phyloP scores from a whole-genome alignment of 179 eudicot species.

The Actinidia arguta region DNA sequence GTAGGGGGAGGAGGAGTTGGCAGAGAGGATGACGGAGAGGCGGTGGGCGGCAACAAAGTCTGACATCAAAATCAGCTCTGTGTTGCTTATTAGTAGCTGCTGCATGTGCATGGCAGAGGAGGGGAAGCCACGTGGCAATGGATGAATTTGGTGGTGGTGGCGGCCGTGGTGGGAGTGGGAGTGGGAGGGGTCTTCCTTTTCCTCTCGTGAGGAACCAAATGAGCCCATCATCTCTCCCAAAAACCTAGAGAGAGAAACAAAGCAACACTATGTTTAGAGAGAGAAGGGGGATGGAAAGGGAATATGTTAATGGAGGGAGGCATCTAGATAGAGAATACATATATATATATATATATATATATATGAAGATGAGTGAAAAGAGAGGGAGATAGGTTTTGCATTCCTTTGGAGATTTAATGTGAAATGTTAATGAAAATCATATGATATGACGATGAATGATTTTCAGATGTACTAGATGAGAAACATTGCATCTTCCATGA shows the following conservation, averaged over 20 bases:
- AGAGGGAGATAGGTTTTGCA: background rate
- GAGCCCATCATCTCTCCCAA: constrained; percentile 40
- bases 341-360: too few species aligned
- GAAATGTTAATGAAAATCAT: background rate
- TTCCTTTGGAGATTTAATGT: background rate
- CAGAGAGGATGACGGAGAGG: constrained; percentile 56
- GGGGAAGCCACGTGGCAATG: constrained; percentile 16
- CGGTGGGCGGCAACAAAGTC: constrained; percentile 76
- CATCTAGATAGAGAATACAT: too few species aligned
- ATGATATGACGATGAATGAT: constrained; percentile 18
- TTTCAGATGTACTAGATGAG: too few species aligned
- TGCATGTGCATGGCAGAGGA: constrained; percentile 42
- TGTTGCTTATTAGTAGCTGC: constrained; percentile 66
- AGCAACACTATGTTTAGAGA: background rate
- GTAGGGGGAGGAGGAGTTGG: constrained; percentile 51
- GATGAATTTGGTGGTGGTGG: constrained; percentile 17
- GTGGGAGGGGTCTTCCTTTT: constrained; percentile 27
- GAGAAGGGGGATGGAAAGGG: too few species aligned
- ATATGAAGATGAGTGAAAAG: background rate
- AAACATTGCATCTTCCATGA: too few species aligned
- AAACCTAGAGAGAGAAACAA: background rate
- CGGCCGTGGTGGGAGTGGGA: constrained; percentile 24
- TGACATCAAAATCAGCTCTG: constrained; percentile 61
- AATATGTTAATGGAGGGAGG: too few species aligned
- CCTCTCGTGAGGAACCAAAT: constrained; percentile 39